Evolutionary conservation across 495 filamentous ascomycete genomes (phyloP), one percentile per base, ranked within the genome.

Genomic region (Daldinia bambusicola): DNA sequence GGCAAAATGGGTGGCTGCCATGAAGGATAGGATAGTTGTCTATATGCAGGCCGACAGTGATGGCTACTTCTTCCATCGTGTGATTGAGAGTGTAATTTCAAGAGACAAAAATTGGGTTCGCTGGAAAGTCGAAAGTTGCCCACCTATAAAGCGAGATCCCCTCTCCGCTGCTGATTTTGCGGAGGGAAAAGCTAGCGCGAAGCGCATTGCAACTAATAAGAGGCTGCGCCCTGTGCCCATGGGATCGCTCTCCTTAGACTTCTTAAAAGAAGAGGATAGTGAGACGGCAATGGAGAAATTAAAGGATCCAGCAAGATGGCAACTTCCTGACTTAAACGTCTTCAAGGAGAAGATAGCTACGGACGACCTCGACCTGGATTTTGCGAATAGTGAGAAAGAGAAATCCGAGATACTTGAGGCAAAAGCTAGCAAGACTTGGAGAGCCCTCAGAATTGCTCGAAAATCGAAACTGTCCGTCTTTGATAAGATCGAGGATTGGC

Each of bases 101-200:
- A 86, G 95, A 63, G 95, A 99, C 80, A 97, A 97, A 79, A 97
- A 97, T 72, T 99, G 95, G 95, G 93, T 94, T 45, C 91, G 92
- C 53, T 99, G 95, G 95, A 99, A 99, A 79, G 88, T 93, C 8
- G 95, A 98, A 79, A 90, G 88, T 56, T 98, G 95, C 78, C 93
- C 92, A 32, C 85, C 89, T 20, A 97, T 99, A 75, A 89, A 94
- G 67, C 85, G 87, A 43, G 86, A 91, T 14, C 83, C 92, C 6
- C 78, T 97, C 36, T 84, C 89, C 3, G 83, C 89, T 20, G 78
- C 82, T 22, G 87, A 91, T 32, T 92, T 92, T 75, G 75, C 86
- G 56, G 84, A 87, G 50, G 90, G 92, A 22, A 91, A 90, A 72
- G 80, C 83, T 30, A 80, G 87, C 55, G 90, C 89, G 5, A 82